Conservation (phyloP, 345 rosid species). For the Lumnitzera racemosa region DNA sequence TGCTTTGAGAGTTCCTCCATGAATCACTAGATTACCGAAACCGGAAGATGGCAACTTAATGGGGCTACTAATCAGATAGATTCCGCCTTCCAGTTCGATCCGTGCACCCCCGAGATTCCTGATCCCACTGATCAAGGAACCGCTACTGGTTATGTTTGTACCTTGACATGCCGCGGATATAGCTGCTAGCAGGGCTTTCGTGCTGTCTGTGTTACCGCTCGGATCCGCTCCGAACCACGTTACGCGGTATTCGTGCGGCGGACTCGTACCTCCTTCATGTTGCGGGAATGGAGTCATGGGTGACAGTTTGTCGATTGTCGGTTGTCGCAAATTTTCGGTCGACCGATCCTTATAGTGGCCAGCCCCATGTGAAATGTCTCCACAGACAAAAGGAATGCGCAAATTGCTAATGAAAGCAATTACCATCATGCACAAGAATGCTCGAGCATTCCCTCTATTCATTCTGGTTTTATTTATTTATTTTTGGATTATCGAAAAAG, state of each 20-base stretch:
- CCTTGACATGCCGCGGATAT: slow-evolving; percentile 49
- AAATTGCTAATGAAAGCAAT: too few species aligned
- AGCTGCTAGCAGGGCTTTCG: slow-evolving; percentile 52
- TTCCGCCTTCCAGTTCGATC: slow-evolving; percentile 74
- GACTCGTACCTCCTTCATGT: slow-evolving; percentile 21
- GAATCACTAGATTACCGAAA: slow-evolving; percentile 58
- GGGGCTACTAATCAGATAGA: slow-evolving; percentile 56
- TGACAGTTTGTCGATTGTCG: background rate
- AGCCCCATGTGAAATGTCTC: background rate
- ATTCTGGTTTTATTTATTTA: too few species aligned
- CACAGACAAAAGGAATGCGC: too few species aligned
- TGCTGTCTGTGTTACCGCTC: slow-evolving; percentile 67
- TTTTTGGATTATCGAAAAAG: too few species aligned
- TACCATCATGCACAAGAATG: too few species aligned
- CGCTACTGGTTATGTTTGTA: slow-evolving; percentile 17
- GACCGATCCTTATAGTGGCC: slow-evolving; percentile 17
- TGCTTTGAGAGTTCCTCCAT: slow-evolving; percentile 66
- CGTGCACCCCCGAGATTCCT: slow-evolving; percentile 71
- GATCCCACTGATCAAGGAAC: slow-evolving; percentile 50
- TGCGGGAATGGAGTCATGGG: slow-evolving; percentile 26
- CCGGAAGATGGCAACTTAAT: slow-evolving; percentile 57
- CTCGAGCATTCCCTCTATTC: too few species aligned
- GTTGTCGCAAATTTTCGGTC: slow-evolving; percentile 27
- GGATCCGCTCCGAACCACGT: slow-evolving; percentile 87
- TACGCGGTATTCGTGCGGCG: slow-evolving; percentile 35